These are phyloP conservation scores for Alternaria brassicicola DNA, from an alignment of 2,329 filamentous ascomycete species.

Conservation along the genomic window DNA sequence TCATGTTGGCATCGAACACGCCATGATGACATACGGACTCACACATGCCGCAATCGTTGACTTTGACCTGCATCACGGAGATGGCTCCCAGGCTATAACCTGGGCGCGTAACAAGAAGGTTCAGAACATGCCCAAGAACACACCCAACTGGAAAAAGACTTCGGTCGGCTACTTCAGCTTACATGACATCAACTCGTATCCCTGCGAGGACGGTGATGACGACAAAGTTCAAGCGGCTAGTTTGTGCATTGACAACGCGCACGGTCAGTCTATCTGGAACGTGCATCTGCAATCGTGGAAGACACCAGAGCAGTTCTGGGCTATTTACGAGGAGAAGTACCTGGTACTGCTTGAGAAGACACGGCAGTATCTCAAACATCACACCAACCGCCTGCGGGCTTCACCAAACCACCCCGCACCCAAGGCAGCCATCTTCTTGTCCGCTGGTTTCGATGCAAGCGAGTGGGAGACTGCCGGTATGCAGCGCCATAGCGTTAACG, in stretches of 20 bases:
- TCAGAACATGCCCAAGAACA: slow-evolving; percentile 68
- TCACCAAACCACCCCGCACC: slow-evolving; percentile 66
- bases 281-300: slow-evolving; percentile 91
- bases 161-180: slow-evolving; percentile 95
- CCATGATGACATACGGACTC: slow-evolving; percentile 78
- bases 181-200: slow-evolving; percentile 98
- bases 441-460: slow-evolving; percentile 95
- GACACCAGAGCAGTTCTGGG: slow-evolving; percentile 84
- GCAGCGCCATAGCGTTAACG: slow-evolving; percentile 95
- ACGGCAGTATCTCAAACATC: slow-evolving; percentile 73
- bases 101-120: slow-evolving; percentile 87
- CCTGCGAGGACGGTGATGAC: slow-evolving; percentile 90
- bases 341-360: slow-evolving; percentile 78
- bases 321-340: slow-evolving; percentile 82
- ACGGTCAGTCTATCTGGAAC: slow-evolving; percentile 95
- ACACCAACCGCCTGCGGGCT: slow-evolving; percentile 69
- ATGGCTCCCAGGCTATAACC: slow-evolving; percentile 88
- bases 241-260: slow-evolving; percentile 90
- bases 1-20: slow-evolving; percentile 94
- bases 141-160: slow-evolving; percentile 77
- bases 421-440: slow-evolving; percentile 90
- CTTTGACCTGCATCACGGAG: slow-evolving; percentile 52
- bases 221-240: slow-evolving; percentile 95
- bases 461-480: slow-evolving; percentile 92
- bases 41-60: slow-evolving; percentile 81